Evolutionary conservation across 106 monocot genomes (phyloP).

Genomic region (Apostasia ramifera): DNA sequence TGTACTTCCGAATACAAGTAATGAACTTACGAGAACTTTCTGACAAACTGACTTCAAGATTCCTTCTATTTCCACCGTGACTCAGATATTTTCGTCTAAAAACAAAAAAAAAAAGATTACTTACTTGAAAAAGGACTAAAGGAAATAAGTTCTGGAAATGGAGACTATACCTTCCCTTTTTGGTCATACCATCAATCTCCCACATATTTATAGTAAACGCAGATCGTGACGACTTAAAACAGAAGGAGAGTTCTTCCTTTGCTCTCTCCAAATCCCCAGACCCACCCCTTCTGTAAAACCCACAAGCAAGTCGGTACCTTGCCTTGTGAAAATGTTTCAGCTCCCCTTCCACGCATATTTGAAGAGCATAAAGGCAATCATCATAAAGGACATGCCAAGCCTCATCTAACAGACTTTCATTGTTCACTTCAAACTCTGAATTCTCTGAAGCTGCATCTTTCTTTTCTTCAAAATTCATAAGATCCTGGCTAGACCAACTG

Average conservation of each 20-base stretch:
- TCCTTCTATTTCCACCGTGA: conserved; percentile 49
- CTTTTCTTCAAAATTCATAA: conserved; percentile 20
- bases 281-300: conserved; percentile 58
- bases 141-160: not conserved
- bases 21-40: conserved; percentile 99
- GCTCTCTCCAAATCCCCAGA: conserved; percentile 72
- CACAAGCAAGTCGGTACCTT: conserved; percentile 79
- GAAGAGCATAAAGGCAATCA: conserved; percentile 75
- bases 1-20: conserved; percentile 91
- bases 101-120: conserved; percentile 12
- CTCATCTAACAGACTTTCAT: conserved; percentile 51
- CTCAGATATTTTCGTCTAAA: conserved; percentile 45
- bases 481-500: conserved; percentile 34
- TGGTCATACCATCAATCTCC: conserved; percentile 90
- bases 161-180: conserved; percentile 55
- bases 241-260: conserved; percentile 94
- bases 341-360: conserved; percentile 83
- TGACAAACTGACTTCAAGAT: conserved; percentile 76
- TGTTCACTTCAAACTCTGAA: conserved; percentile 13
- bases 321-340: conserved; percentile 97
- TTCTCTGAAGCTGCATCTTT: conserved; percentile 24
- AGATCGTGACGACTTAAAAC: conserved; percentile 89
- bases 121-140: not conserved
- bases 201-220: conserved; percentile 97
- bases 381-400: conserved; percentile 79